Percentiles rank a stretch among this genome's conserved stretches.
Conservation (phyloP, 176 grass and related monocot species). For the Cymbopogon citratus region DNA sequence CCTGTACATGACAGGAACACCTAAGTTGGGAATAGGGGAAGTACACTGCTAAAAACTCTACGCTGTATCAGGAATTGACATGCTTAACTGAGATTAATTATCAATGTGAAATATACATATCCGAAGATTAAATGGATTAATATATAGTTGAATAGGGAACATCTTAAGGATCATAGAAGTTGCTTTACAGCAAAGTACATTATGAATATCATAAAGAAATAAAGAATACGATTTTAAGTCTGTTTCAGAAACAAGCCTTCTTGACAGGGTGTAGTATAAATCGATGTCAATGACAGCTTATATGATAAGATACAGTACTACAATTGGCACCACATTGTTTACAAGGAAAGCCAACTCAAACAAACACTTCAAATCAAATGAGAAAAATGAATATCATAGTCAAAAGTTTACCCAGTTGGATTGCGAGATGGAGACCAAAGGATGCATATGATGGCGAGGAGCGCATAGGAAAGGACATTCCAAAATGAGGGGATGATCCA, state of each 20-base stretch:
- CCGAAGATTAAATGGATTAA: not conserved
- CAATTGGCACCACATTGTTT: not conserved
- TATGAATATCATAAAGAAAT: not conserved
- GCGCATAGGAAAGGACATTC: conserved; percentile 87
- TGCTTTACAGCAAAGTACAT: not conserved
- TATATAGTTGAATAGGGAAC: not conserved
- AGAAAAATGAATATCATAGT: conserved; percentile 12
- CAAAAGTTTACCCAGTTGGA: conserved; percentile 58
- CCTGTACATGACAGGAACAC: conserved; percentile 41
- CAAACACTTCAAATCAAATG: conserved; percentile 22
- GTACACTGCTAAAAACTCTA: not conserved
- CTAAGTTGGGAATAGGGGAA: not conserved
- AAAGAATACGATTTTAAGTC: not conserved
- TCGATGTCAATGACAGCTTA: not conserved
- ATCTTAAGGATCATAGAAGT: not conserved
- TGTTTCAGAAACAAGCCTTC: not conserved
- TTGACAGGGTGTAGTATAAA: conserved; percentile 13
- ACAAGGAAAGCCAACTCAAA: not conserved
- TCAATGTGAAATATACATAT: not conserved
- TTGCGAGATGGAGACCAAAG: conserved; percentile 90
- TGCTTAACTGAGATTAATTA: not conserved
- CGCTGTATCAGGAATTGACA: not conserved
- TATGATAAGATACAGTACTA: not conserved
- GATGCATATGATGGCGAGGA: conserved; percentile 76
- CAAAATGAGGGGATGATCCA: conserved; percentile 95